Percentiles rank a stretch among this genome's conserved stretches.
Evolutionary conservation across 768 basidiomycete species (phyloP).

Genomic region (Botryobasidium botryosum): DNA sequence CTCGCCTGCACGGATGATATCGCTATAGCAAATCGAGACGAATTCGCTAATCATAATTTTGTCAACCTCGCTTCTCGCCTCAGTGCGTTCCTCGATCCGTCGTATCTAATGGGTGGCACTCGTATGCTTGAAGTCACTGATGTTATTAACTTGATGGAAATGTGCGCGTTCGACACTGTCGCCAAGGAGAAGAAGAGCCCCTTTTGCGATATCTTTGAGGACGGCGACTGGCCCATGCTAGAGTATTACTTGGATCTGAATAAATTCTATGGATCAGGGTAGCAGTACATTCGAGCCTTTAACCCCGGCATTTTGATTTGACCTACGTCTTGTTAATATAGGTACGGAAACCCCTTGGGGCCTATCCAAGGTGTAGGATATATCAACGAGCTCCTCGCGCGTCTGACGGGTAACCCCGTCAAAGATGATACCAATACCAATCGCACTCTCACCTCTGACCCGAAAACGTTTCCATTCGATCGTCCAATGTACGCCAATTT

Average conservation of each 20-base stretch:
- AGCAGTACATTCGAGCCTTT: background rate
- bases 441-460: slow-evolving; percentile 5
- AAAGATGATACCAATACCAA: slow-evolving; percentile 3
- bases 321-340: too few relatives aligned
- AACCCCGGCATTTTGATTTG: too few relatives aligned
- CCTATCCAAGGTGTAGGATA: slow-evolving; percentile 2
- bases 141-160: background rate
- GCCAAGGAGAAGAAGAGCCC: background rate
- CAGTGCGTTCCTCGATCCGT: too few relatives aligned
- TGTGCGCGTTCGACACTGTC: slow-evolving; percentile 2
- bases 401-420: slow-evolving; percentile 10
- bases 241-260: background rate
- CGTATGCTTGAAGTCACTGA: background rate
- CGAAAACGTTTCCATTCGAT: slow-evolving; percentile 9
- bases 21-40: background rate
- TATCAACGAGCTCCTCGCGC: slow-evolving; percentile 9
- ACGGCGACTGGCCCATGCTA: background rate
- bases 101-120: too few relatives aligned
- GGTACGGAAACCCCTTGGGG: background rate
- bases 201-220: background rate
- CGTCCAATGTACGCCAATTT: slow-evolving; percentile 10
- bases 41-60: background rate
- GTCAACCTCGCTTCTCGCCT: background rate
- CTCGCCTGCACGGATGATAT: background rate
- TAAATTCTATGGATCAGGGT: slow-evolving; percentile 1